Evolutionary conservation across 2,329 filamentous ascomycete genomes (phyloP).

Genomic region (Cercospora zeina): DNA sequence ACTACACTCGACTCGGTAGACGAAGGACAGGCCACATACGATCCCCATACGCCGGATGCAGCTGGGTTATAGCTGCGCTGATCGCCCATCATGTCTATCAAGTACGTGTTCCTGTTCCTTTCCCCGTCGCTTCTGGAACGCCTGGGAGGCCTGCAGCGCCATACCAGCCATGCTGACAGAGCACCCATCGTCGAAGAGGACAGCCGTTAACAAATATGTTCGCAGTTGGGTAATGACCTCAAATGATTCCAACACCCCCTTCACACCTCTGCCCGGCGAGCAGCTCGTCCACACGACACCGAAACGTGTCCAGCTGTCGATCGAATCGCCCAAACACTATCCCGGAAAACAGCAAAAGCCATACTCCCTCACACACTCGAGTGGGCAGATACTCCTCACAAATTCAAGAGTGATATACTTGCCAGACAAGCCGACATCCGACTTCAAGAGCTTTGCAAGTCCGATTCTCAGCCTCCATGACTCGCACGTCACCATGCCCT

Average conservation of each 20-base stretch:
- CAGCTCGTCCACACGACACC: slow-evolving; percentile 77
- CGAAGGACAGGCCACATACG: slow-evolving; percentile 3
- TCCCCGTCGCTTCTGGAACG: not conserved
- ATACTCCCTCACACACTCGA: slow-evolving; percentile 35
- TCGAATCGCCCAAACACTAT: slow-evolving; percentile 57
- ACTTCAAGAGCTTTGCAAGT: slow-evolving; percentile 83
- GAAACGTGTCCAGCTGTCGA: slow-evolving; percentile 71
- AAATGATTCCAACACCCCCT: slow-evolving; percentile 55
- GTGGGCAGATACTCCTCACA: slow-evolving; percentile 34
- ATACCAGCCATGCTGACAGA: slow-evolving; percentile 2
- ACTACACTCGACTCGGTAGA: slow-evolving; percentile 3
- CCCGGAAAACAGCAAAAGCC: slow-evolving; percentile 59
- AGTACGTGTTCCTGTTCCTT: slow-evolving; percentile 24
- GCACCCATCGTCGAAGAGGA: slow-evolving; percentile 1
- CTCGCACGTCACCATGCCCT: slow-evolving; percentile 80
- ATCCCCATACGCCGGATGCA: not conserved
- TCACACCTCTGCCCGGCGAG: slow-evolving; percentile 83
- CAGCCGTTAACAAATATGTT: slow-evolving; percentile 16
- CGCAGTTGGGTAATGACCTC: slow-evolving; percentile 90
- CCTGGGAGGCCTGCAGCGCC: not conserved
- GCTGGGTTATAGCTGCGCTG: slow-evolving; percentile 3
- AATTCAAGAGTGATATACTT: slow-evolving; percentile 77
- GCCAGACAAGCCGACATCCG: slow-evolving; percentile 64
- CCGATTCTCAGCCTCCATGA: slow-evolving; percentile 87
- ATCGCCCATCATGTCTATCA: slow-evolving; percentile 31